These are phyloP conservation scores for Verbascum thapsus DNA, from an alignment of 257 asterid genomes.

Conservation along the genomic window DNA sequence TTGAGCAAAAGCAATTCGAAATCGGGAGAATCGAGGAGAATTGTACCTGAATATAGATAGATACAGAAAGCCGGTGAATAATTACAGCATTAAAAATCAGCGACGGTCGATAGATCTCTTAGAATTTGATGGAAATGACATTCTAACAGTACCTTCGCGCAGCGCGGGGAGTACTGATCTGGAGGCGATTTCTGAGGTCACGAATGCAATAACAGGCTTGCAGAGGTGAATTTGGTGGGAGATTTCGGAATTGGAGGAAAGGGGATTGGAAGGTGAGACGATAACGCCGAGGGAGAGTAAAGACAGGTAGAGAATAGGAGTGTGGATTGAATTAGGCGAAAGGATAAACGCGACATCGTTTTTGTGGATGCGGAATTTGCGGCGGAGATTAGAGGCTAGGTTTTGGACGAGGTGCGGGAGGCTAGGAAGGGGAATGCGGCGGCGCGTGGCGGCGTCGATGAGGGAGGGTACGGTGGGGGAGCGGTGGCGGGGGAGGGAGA, in stretches of 20 bases:
- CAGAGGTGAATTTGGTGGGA: slow-evolving; percentile 45
- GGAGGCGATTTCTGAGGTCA: slow-evolving; percentile 32
- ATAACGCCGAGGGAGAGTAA: slow-evolving; percentile 61
- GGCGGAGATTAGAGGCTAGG: slow-evolving; percentile 50
- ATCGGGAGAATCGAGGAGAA: slow-evolving; percentile 50
- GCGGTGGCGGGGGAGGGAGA: slow-evolving; percentile 43
- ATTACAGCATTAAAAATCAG: no score
- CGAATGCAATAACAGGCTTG: slow-evolving; percentile 52
- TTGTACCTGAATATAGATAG: no score
- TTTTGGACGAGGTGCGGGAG: slow-evolving; percentile 46
- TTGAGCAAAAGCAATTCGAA: slow-evolving; percentile 41
- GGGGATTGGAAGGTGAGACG: slow-evolving; percentile 71
- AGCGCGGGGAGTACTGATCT: slow-evolving; percentile 37
- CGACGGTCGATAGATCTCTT: no score
- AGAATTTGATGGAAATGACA: no score
- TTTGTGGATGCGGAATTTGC: slow-evolving; percentile 39
- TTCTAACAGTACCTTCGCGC: slow-evolving; percentile 31
- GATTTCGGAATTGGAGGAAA: slow-evolving; percentile 53
- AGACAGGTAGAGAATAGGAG: slow-evolving; percentile 59
- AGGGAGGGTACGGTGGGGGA: slow-evolving; percentile 51
- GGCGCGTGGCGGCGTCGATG: slow-evolving; percentile 55
- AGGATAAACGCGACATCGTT: slow-evolving; percentile 61
- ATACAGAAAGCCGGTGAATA: no score
- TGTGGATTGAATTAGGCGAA: slow-evolving; percentile 54
- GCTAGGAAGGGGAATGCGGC: slow-evolving; percentile 45